These are phyloP conservation scores for Termitomyces sp. DNA, from an alignment of 768 basidiomycete genomes.

Conservation along the genomic window DNA sequence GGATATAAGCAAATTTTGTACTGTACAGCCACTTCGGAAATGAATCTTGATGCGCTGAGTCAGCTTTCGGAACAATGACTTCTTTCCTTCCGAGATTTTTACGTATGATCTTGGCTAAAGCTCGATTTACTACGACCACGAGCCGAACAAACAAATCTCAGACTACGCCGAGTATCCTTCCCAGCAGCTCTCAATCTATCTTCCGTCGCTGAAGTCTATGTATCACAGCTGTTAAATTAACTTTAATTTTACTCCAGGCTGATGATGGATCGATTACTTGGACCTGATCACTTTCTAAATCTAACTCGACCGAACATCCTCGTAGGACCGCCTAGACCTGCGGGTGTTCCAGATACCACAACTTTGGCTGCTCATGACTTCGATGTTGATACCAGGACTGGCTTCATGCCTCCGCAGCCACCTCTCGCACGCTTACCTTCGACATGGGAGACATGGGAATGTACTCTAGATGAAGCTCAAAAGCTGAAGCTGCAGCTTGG, in stretches of 20 bases:
- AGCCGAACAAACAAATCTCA: neutral
- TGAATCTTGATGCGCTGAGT: neutral
- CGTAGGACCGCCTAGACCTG: constrained; percentile 4
- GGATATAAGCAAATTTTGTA: too few relatives aligned
- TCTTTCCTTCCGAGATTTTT: neutral
- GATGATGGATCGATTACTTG: constrained; percentile 7
- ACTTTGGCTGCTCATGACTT: constrained; percentile 66
- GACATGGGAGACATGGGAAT: constrained; percentile 73
- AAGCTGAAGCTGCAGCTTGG: constrained; percentile 50
- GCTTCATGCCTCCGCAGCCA: constrained; percentile 83
- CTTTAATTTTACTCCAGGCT: neutral
- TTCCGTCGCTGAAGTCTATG: neutral
- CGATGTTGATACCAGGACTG: constrained; percentile 86
- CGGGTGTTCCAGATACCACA: constrained; percentile 17
- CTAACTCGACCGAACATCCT: constrained; percentile 14
- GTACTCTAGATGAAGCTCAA: constrained; percentile 44
- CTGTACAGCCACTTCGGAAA: neutral
- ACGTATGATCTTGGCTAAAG: neutral
- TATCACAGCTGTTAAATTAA: neutral
- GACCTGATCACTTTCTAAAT: constrained; percentile 14
- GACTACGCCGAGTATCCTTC: neutral
- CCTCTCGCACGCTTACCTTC: constrained; percentile 59
- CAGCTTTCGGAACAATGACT: neutral
- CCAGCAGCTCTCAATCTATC: neutral
- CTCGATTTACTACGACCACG: neutral